Evolutionary conservation across 805 yeast species (phyloP).

Genomic region (Schwanniomyces polymorphus): DNA sequence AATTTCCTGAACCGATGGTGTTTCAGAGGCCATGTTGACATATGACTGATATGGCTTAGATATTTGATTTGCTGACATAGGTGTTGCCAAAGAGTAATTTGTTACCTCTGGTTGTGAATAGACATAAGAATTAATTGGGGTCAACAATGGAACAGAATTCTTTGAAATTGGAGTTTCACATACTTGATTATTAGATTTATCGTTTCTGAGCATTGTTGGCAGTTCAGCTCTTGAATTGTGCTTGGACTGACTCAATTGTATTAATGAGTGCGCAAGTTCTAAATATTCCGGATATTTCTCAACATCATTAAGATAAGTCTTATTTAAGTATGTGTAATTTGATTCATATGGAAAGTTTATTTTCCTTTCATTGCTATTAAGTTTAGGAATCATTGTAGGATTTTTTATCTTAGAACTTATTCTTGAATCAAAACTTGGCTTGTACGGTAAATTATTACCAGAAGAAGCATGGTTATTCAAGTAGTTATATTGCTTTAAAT

Average conservation of each 20-base stretch:
- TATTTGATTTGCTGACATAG: conserved; percentile 6
- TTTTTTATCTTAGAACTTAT: conserved; percentile 13
- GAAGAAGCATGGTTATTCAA: conserved; percentile 17
- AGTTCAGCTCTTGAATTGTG: not conserved
- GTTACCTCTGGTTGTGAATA: not conserved
- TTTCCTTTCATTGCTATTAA: conserved; percentile 27
- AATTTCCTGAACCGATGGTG: not conserved
- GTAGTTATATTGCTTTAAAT: conserved; percentile 28
- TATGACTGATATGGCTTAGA: not conserved
- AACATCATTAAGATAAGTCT: conserved; percentile 50
- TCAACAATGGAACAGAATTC: conserved; percentile 1
- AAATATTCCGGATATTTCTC: conserved; percentile 49
- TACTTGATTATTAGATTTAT: not conserved
- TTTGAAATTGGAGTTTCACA: conserved; percentile 7
- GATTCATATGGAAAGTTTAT: conserved; percentile 55
- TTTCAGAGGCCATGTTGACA: not conserved
- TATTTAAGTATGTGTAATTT: conserved; percentile 49
- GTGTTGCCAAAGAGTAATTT: conserved; percentile 10
- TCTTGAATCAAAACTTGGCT: conserved; percentile 40
- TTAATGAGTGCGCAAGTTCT: conserved; percentile 44
- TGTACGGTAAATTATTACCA: conserved; percentile 8
- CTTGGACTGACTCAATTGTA: conserved; percentile 26
- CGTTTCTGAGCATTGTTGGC: not conserved
- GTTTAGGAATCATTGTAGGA: conserved; percentile 16
- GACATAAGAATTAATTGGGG: not conserved